Base-by-base conservation (phyloP, 2,329 filamentous ascomycete genomes). In the Arthroderma sp. region DNA sequence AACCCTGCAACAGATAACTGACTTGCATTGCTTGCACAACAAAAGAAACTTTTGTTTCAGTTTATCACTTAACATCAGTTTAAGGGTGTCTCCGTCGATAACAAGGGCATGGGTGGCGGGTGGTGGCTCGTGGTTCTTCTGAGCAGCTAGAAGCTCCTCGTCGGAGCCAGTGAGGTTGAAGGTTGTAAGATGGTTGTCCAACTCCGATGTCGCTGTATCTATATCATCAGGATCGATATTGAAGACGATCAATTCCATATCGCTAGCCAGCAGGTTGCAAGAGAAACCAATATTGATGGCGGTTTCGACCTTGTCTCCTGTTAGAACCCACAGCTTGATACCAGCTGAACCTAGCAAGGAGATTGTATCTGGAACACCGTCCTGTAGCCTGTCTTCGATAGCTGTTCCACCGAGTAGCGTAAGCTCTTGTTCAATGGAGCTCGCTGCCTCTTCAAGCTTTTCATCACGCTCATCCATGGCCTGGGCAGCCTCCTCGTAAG, bases 241-340 rank as follows among this genome's bases (percentile, higher is more conserved):
- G 64, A 98, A 79, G 53, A 95, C 83, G 62, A 98, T 87, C 61
- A 98, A 77, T 64, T 98, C 93, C 93, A 98, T 96, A 64, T 95
- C 88, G 71, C 96, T 98, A 73, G 91, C 90, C 57, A 98, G 81
- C 33, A 98, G 79, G 65, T 98, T 98, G 77, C 94, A 98, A 9
- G 94, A 98, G 73, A 97, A 98, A 1, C 93, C 93, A 68, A 98
- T 98, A 74, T 98, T 98, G 82, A 98, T 98, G 58, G 94, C 93
- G 23, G 93, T 98, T 74, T 98, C 93, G 33, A 97, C 91, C 73
- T 97, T 98, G 78, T 98, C 93, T 62, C 94, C 93, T 15, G 93
- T 98, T 62, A 98, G 76, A 56, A 98, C 93, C 93, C 93, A 98
- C 6, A 98, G 81, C 73, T 98, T 98, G 73, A 98, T 96, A 70